Evolutionary conservation across 2,329 filamentous ascomycete species (phyloP).

Genomic region (Ophiostoma himal-ulmi): DNA sequence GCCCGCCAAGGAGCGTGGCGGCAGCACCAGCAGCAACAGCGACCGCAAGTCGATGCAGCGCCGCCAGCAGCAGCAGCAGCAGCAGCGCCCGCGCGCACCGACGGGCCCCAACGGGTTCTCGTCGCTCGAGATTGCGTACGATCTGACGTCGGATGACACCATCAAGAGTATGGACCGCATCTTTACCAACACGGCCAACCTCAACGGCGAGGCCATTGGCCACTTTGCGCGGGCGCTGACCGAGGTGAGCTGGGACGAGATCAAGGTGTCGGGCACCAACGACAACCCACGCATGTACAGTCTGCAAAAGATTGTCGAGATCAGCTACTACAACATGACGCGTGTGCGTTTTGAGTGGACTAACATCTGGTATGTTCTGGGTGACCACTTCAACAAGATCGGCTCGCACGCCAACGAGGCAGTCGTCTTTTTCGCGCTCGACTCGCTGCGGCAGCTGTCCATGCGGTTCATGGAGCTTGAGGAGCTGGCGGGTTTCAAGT

Average conservation of each 20-base stretch:
- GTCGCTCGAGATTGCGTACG: constrained; percentile 73
- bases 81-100: constrained; percentile 46
- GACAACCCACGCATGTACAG: constrained; percentile 96
- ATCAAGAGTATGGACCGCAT: constrained; percentile 93
- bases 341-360: constrained; percentile 98
- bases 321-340: constrained; percentile 99
- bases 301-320: constrained; percentile 95
- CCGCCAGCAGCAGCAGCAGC: constrained; percentile 29
- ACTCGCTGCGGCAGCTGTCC: constrained; percentile 88
- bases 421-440: constrained; percentile 94
- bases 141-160: constrained; percentile 73
- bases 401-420: constrained; percentile 94
- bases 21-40: constrained; percentile 42
- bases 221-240: constrained; percentile 89
- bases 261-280: constrained; percentile 91
- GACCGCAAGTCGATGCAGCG: constrained; percentile 62
- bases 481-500: constrained; percentile 96
- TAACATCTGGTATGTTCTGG: constrained; percentile 94
- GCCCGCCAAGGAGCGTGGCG: constrained; percentile 47
- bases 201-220: constrained; percentile 90
- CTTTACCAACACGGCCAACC: constrained; percentile 90
- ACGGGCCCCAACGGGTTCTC: constrained; percentile 59
- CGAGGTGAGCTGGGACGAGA: constrained; percentile 98
- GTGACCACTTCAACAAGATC: constrained; percentile 96
- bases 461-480: constrained; percentile 99